A percentile compares a stretch with the other conserved stretches of the same genome.
Conservation (phyloP, 1,284 basidiomycete genomes). For the Veloboletus limbatus region DNA sequence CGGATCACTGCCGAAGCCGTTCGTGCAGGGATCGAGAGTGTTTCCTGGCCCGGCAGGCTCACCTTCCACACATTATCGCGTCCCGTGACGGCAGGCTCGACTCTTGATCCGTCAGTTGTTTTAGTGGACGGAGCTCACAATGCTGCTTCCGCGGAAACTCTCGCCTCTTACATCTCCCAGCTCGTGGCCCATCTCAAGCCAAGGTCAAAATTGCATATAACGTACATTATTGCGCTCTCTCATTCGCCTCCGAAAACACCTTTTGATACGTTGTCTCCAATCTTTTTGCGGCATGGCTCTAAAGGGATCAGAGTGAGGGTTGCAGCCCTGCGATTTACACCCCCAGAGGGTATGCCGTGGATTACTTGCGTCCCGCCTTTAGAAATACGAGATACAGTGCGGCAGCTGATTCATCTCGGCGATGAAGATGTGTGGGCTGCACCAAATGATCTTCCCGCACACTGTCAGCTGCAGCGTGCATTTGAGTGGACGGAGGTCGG, state of each 20-base stretch:
- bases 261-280: slow-evolving; percentile 61
- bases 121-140: slow-evolving; percentile 97
- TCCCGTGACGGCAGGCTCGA: slow-evolving; percentile 17
- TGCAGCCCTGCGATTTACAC: slow-evolving; percentile 61
- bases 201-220: slow-evolving; percentile 40
- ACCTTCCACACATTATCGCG: slow-evolving; percentile 58
- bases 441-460: slow-evolving; percentile 30
- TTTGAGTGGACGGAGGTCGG: slow-evolving; percentile 44
- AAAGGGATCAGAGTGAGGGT: slow-evolving; percentile 41
- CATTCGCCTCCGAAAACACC: slow-evolving; percentile 81
- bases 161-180: slow-evolving; percentile 69
- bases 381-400: slow-evolving; percentile 46
- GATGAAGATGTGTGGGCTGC: slow-evolving; percentile 44
- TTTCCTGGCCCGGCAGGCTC: slow-evolving; percentile 82
- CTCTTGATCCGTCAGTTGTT: slow-evolving; percentile 39
- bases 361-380: slow-evolving; percentile 58
- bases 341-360: slow-evolving; percentile 92
- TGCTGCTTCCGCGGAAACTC: slow-evolving; percentile 69
- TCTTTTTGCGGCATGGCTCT: slow-evolving; percentile 42
- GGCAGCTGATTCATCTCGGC: slow-evolving; percentile 36
- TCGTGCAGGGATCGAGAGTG: slow-evolving; percentile 52
- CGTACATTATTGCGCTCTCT: slow-evolving; percentile 76
- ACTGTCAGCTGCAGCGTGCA: slow-evolving; percentile 34
- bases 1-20: slow-evolving; percentile 29
- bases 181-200: slow-evolving; percentile 24